phyloP scores from a whole-genome alignment of 495 filamentous ascomycete species.

The Thermothielavioides terrestris region DNA sequence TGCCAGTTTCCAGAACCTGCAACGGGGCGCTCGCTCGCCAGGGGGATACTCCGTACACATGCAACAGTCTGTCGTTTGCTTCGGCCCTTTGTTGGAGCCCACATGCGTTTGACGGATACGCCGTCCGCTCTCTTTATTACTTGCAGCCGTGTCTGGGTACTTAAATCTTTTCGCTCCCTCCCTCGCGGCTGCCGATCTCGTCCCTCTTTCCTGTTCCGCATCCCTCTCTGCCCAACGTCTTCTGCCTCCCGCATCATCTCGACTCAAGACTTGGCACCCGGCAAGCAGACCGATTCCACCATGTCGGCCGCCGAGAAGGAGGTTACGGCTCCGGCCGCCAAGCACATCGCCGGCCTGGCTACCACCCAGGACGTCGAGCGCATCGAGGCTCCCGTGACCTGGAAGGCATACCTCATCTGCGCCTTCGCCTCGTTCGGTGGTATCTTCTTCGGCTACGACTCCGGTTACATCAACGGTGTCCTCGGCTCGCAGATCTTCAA shows the following conservation, averaged over 20 bases:
- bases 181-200: conserved; percentile 3
- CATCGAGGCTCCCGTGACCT: conserved; percentile 56
- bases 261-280: not conserved
- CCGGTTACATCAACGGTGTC: conserved; percentile 57
- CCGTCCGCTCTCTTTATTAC: not conserved
- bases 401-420: conserved; percentile 60
- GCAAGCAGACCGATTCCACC: conserved; percentile 2
- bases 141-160: not conserved
- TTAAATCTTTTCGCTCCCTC: not conserved
- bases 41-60: no score
- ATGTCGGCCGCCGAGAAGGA: conserved; percentile 23
- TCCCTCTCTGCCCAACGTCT: no score
- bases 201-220: not conserved
- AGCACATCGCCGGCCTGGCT: conserved; percentile 14
- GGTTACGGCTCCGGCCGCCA: conserved; percentile 3
- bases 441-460: conserved; percentile 60
- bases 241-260: not conserved
- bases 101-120: not conserved
- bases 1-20: conserved; percentile 9
- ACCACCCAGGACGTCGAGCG: conserved; percentile 36
- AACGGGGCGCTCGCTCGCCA: not conserved
- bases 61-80: conserved; percentile 10
- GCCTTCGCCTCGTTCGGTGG: conserved; percentile 62
- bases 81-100: not conserved
- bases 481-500: conserved; percentile 46